A percentile compares a stretch with the other conserved stretches of the same genome.
Evolutionary conservation across 352 stramenopile genomes (phyloP).

Genomic region (Phytophthora crassamura): DNA sequence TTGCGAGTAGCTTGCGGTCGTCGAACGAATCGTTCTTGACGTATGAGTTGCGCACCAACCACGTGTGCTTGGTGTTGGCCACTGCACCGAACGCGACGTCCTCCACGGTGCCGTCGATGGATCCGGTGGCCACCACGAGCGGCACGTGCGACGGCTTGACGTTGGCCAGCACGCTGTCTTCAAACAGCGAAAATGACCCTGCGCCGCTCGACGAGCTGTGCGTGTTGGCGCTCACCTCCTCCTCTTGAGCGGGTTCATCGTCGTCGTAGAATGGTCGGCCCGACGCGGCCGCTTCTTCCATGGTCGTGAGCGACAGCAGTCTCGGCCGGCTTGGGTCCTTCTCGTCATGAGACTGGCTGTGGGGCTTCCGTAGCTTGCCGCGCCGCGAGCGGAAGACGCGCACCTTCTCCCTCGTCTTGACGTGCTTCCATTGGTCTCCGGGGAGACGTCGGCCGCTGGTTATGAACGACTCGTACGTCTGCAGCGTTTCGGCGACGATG

Average conservation of each 20-base stretch:
- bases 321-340: conserved; percentile 42
- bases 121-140: conserved; percentile 36
- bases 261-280: conserved; percentile 26
- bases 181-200: conserved; percentile 39
- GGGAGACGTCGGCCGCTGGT: conserved; percentile 36
- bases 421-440: conserved; percentile 53
- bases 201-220: conserved; percentile 38
- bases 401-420: conserved; percentile 59
- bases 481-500: conserved; percentile 62
- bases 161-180: conserved; percentile 32
- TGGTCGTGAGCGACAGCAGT: conserved; percentile 39
- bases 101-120: conserved; percentile 39
- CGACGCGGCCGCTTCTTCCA: conserved; percentile 30
- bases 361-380: conserved; percentile 17
- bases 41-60: conserved; percentile 42
- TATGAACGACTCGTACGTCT: conserved; percentile 60
- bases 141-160: conserved; percentile 32
- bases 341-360: conserved; percentile 31
- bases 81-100: conserved; percentile 40
- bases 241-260: conserved; percentile 14
- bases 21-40: conserved; percentile 40
- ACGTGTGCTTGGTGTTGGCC: conserved; percentile 31
- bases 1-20: conserved; percentile 37
- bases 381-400: conserved; percentile 54
- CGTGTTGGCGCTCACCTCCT: conserved; percentile 28